Base-by-base conservation (phyloP, 2,329 filamentous ascomycete species). In the Gremmenia infestans region DNA sequence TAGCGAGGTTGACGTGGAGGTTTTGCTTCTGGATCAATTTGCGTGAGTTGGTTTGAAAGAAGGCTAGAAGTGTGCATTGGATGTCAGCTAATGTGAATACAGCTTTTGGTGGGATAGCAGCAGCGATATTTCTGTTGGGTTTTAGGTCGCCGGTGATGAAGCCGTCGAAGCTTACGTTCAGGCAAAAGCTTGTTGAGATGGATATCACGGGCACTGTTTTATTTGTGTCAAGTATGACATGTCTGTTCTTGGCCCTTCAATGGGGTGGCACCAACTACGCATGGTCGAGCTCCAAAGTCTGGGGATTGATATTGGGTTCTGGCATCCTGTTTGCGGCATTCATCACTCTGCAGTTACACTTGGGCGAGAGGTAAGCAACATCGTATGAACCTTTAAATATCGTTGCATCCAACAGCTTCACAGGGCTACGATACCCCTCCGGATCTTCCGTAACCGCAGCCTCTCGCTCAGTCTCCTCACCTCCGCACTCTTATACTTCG, bases 111-210 rank as follows among this genome's bases (percentile, higher is more conserved):
- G 70, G 65, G n/a, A 53, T 69, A 2, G 67, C 70, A 2, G 63
- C 67, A 4, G 56, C 70, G n/a, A 68, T 76, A 25, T 37, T 74
- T 12, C 59, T 36, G 58, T 75, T 64, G 65, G 70, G 52, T 70
- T 75, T 60, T 74, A 76, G 67, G 61, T 67, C 60, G 70, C 51
- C 59, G 23, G 50, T 45, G 32, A 36, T 37, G 36, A 46, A 50
- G 17, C 28, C 45, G 66, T 60, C 56, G 73, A 71, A 70, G 1
- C 72, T 72, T 2, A 65, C 63, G 3, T 59, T 75, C 8, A 59
- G 63, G 5, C 72, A 77, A 60, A 77, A 78, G 67, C 47, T 78
- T 17, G 64, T 69, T 1, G 72, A 77, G 59, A 72, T 80, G 66
- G 78, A 80, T 55, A 67, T 73, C 4, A 35, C 72, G 4, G 77